Percentiles rank a stretch among this genome's conserved stretches.
Evolutionary conservation across 2,329 filamentous ascomycete species (phyloP).

Genomic region (Nemania serpens): DNA sequence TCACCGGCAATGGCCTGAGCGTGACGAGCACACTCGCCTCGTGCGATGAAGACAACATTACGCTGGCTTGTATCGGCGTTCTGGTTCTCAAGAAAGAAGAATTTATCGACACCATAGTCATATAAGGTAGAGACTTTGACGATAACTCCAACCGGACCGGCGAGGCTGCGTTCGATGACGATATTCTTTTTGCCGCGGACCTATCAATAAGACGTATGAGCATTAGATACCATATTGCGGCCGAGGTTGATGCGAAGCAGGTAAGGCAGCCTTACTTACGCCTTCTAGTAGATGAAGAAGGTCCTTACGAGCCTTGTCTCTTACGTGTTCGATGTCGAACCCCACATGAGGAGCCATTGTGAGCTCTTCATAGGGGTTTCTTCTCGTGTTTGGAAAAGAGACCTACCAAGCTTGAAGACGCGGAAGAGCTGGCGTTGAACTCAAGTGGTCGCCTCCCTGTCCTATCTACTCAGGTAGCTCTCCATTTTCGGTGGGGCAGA

Average conservation of each 20-base stretch:
- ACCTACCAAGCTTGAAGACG: slow-evolving; percentile 5
- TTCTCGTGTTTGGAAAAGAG: slow-evolving; percentile 16
- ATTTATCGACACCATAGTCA: slow-evolving; percentile 97
- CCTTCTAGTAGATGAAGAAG: slow-evolving; percentile 89
- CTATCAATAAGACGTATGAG: slow-evolving; percentile 52
- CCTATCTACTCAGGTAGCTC: background rate
- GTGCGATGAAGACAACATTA: slow-evolving; percentile 91
- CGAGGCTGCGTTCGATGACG: slow-evolving; percentile 87
- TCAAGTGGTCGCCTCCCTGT: background rate
- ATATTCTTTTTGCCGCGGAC: slow-evolving; percentile 99
- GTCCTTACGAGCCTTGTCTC: slow-evolving; percentile 83
- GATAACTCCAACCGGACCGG: slow-evolving; percentile 86
- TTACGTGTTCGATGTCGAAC: slow-evolving; percentile 77
- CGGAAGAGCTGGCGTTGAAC: slow-evolving; percentile 18
- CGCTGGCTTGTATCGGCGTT: slow-evolving; percentile 94
- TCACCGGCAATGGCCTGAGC: slow-evolving; percentile 87
- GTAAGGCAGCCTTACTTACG: slow-evolving; percentile 66
- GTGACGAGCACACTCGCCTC: slow-evolving; percentile 85
- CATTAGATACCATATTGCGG: slow-evolving; percentile 19
- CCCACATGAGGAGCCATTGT: slow-evolving; percentile 71
- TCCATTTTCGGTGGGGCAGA: slow-evolving; percentile 9
- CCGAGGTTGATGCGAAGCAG: slow-evolving; percentile 19
- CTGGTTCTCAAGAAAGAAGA: slow-evolving; percentile 94
- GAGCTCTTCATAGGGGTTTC: slow-evolving; percentile 55
- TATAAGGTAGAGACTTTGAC: slow-evolving; percentile 95